phyloP scores from a whole-genome alignment of 345 rosid species.

The Acer saccharum region DNA sequence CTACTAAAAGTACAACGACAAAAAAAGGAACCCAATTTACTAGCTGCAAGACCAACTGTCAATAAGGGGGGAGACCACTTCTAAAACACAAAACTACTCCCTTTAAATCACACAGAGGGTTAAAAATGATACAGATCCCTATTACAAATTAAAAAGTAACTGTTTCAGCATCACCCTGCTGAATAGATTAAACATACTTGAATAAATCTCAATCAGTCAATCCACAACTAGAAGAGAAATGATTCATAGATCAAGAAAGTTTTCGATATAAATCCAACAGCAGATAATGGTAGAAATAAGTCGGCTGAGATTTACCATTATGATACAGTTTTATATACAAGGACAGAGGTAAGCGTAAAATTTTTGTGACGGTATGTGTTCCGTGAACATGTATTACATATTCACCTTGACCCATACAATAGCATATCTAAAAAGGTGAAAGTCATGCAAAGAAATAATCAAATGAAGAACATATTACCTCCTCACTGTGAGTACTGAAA shows the following conservation, averaged over 20 bases:
- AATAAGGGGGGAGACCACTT: neutral
- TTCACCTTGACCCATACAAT: conserved; percentile 4
- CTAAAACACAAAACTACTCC: neutral
- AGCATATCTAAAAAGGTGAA: neutral
- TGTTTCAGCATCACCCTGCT: neutral
- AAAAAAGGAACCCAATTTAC: neutral
- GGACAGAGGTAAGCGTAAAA: neutral
- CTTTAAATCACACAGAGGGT: neutral
- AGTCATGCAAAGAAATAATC: conserved; percentile 2
- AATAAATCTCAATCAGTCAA: neutral
- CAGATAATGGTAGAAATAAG: neutral
- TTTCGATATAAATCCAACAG: neutral
- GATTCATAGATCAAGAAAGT: neutral
- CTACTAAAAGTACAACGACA: neutral
- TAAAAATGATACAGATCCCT: neutral
- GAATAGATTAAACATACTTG: neutral
- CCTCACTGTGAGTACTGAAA: conserved; percentile 83
- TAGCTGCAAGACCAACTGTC: neutral
- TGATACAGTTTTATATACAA: neutral
- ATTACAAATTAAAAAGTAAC: neutral
- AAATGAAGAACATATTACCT: conserved; percentile 47
- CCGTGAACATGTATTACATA: neutral
- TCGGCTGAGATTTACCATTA: neutral
- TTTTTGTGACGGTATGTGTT: neutral
- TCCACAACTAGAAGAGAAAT: neutral